Evolutionary conservation across 2,329 filamentous ascomycete species (phyloP).

Genomic region (Diplodia scrobiculata): DNA sequence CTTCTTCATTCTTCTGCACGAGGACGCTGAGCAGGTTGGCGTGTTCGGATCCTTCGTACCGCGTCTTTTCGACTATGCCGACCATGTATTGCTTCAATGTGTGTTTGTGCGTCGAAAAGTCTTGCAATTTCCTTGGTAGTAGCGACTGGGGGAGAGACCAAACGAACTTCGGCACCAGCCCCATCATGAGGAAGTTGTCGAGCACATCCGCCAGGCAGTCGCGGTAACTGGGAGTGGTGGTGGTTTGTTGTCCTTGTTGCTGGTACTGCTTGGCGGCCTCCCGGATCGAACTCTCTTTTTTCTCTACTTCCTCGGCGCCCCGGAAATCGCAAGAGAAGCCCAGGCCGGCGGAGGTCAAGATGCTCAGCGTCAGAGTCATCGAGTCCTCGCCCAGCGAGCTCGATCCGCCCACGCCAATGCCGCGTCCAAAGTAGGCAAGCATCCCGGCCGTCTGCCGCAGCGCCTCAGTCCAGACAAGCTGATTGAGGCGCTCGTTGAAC

Average conservation of each 20-base stretch:
- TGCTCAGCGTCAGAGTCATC: slow-evolving; percentile 43
- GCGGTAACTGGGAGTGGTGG: slow-evolving; percentile 32
- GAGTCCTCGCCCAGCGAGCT: slow-evolving; percentile 37
- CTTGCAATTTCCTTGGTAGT: not conserved
- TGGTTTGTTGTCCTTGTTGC: slow-evolving; percentile 10
- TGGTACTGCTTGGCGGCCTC: no score
- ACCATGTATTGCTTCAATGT: slow-evolving; percentile 5
- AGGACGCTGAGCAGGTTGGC: slow-evolving; percentile 16
- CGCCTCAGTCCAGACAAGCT: slow-evolving; percentile 35
- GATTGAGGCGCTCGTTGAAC: slow-evolving; percentile 38
- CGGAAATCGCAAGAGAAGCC: slow-evolving; percentile 37
- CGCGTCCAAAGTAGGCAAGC: slow-evolving; percentile 30
- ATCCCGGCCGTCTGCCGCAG: slow-evolving; percentile 32
- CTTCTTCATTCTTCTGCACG: slow-evolving; percentile 23
- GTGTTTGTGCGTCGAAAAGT: not conserved
- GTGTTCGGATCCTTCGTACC: slow-evolving; percentile 5
- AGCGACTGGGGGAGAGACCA: slow-evolving; percentile 30
- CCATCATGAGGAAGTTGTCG: slow-evolving; percentile 34
- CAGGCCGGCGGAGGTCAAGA: slow-evolving; percentile 45
- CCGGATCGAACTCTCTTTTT: not conserved
- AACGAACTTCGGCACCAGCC: slow-evolving; percentile 6
- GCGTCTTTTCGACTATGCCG: slow-evolving; percentile 17
- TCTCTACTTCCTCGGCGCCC: not conserved
- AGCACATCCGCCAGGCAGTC: slow-evolving; percentile 37
- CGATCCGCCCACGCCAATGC: not conserved